These are phyloP conservation scores for Toxicodendron radicans DNA, from an alignment of 345 rosid species.

Conservation along the genomic window DNA sequence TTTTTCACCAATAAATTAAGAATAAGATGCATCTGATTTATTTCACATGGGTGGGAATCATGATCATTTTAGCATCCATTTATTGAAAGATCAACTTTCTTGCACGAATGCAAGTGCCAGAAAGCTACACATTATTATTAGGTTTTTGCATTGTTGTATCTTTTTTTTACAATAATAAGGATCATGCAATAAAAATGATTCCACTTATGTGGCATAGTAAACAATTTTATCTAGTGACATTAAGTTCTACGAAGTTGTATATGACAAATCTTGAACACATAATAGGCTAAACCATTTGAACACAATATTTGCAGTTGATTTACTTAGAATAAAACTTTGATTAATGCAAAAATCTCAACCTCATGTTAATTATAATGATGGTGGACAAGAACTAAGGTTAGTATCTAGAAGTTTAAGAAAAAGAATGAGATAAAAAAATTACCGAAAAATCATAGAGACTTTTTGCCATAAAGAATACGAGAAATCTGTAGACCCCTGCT, in stretches of 20 bases:
- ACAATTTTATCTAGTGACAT: no score
- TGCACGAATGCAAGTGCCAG: not conserved
- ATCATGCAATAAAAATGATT: no score
- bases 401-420: not conserved
- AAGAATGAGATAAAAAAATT: conserved; percentile 7
- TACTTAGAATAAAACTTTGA: not conserved
- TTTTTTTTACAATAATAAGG: no score
- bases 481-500: conserved; percentile 93
- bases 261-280: no score
- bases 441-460: conserved; percentile 37
- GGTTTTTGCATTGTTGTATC: not conserved
- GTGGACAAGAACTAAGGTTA: not conserved
- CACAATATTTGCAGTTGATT: not conserved
- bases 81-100: not conserved
- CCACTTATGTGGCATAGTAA: no score
- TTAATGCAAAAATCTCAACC: not conserved
- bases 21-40: not conserved
- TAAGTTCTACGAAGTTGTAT: no score
- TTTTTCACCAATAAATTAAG: not conserved
- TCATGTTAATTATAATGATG: not conserved
- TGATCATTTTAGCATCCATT: not conserved
- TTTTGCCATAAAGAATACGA: conserved; percentile 70
- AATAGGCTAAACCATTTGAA: no score
- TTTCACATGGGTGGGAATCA: not conserved
- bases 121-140: not conserved